Evolutionary conservation across 192 early-diverging fungal species (phyloP), one percentile per base, ranked within the genome.

Genomic region (Funneliformis geosporum): DNA sequence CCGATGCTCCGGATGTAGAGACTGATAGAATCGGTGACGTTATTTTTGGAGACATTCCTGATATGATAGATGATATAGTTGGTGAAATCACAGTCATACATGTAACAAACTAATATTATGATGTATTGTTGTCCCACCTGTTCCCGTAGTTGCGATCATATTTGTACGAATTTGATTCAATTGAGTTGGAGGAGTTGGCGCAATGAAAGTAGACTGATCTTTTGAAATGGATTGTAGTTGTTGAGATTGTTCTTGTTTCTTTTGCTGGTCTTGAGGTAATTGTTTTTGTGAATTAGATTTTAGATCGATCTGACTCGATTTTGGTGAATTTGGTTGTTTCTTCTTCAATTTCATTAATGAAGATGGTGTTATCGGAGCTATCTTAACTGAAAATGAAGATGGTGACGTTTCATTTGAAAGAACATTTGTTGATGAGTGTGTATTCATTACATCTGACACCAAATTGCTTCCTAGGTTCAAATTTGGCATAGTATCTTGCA

Each of bases 281-380:
- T 75, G 74, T 40, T 44, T 25, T 23, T 18, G 72, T 59, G 18
- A 25, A 28, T 21, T 8, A 55, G n/a, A 5, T 44, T 68, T 40
- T 33, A 18, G 38, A 21, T 43, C 39, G 47, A 23, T 38, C 23
- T 72, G 38, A 71, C 21, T 39, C 1, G 74, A 79, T 61, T 64
- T 50, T 16, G 47, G 50, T 21, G 43, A 18, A 25, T 80, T 78
- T 12, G 71, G 28, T 75, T 79, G 82, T 7, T 79, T 80, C 3
- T 73, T 68, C 73, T 83, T 83, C 10, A 93, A 50, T 55, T 89
- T 88, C 92, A 94, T 93, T 25, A 94, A 75, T 11, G 89, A 85
- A 9, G 88, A 87, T 6, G 93, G 93, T 0, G 93, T 94, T 8
- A 90, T 89, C 10, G 93, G 93, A 38, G 87, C 87, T 46, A 78